Percentiles rank a stretch among this genome's conserved stretches.
Conservation (phyloP, 768 basidiomycete genomes). For the Phylloporus arenicola region DNA sequence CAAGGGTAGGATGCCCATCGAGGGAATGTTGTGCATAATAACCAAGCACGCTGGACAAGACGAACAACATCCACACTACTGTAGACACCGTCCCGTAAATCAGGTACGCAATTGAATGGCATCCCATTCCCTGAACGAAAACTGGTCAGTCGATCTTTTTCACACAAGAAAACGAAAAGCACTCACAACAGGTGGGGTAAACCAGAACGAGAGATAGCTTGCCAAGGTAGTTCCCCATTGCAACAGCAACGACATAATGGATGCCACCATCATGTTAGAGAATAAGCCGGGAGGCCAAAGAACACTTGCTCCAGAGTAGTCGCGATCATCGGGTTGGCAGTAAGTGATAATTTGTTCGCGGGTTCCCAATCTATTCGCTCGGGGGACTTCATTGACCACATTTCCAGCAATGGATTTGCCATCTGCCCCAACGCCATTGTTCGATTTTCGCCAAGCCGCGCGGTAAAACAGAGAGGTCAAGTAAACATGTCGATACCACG, state of each 20-base stretch:
- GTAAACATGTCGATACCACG: conserved; percentile 19
- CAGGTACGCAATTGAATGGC: conserved; percentile 31
- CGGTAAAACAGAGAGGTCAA: conserved; percentile 14
- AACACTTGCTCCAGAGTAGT: background rate
- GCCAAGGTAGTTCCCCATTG: conserved; percentile 31
- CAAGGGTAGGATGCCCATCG: background rate
- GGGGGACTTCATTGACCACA: background rate
- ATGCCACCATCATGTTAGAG: conserved; percentile 27
- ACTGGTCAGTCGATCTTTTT: no score
- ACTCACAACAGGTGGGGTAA: conserved; percentile 26
- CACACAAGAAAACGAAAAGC: no score
- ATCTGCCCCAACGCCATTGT: background rate
- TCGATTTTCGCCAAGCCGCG: conserved; percentile 10
- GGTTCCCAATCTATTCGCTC: conserved; percentile 15
- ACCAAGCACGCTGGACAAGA: conserved; percentile 21
- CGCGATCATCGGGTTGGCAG: conserved; percentile 10
- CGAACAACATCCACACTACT: conserved; percentile 26
- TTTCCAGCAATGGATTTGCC: background rate
- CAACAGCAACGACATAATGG: conserved; percentile 23
- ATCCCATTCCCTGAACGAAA: conserved; percentile 25
- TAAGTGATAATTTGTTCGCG: conserved; percentile 16
- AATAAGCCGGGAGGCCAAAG: conserved; percentile 22
- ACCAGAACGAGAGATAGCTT: conserved; percentile 25
- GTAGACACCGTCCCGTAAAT: conserved; percentile 28
- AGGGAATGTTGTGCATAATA: conserved; percentile 1